Conservation (phyloP, 106 monocot species). For the Amphibolis antarctica region DNA sequence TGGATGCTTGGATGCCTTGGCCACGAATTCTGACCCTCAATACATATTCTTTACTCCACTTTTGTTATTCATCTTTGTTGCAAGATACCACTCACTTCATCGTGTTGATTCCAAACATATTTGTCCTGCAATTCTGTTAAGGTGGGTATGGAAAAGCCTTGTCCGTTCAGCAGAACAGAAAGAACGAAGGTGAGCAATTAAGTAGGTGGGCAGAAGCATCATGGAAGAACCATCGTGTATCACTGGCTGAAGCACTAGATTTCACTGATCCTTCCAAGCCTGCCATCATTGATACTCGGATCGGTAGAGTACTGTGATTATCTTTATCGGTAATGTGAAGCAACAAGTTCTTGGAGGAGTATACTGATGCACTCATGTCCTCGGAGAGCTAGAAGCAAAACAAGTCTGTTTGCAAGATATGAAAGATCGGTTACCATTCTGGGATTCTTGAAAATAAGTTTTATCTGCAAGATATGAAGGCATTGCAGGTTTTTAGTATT, state of each 20-base stretch:
- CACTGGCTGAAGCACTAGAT: constrained; percentile 55
- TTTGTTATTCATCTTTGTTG: not conserved
- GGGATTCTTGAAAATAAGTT: too few species aligned
- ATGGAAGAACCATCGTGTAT: constrained; percentile 65
- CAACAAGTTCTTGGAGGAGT: too few species aligned
- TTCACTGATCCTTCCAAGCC: constrained; percentile 41
- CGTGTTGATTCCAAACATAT: not conserved
- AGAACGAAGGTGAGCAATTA: constrained; percentile 61
- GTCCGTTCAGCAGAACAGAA: constrained; percentile 71
- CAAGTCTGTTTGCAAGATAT: too few species aligned
- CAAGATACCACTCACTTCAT: not conserved
- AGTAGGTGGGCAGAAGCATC: constrained; percentile 53
- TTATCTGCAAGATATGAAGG: too few species aligned
- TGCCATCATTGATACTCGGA: constrained; percentile 55
- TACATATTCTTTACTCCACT: not conserved
- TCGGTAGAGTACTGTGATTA: constrained; percentile 53
- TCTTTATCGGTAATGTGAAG: too few species aligned
- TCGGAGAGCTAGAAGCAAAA: too few species aligned
- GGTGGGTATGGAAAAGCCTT: constrained; percentile 7
- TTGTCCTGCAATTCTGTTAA: not conserved
- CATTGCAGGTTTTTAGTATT: too few species aligned
- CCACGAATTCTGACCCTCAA: too few species aligned
- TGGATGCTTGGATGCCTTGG: too few species aligned
- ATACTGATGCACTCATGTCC: too few species aligned
- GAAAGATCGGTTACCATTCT: too few species aligned